Evolutionary conservation across 2,329 filamentous ascomycete species (phyloP).

Genomic region (Ceratocystiopsis sp.): DNA sequence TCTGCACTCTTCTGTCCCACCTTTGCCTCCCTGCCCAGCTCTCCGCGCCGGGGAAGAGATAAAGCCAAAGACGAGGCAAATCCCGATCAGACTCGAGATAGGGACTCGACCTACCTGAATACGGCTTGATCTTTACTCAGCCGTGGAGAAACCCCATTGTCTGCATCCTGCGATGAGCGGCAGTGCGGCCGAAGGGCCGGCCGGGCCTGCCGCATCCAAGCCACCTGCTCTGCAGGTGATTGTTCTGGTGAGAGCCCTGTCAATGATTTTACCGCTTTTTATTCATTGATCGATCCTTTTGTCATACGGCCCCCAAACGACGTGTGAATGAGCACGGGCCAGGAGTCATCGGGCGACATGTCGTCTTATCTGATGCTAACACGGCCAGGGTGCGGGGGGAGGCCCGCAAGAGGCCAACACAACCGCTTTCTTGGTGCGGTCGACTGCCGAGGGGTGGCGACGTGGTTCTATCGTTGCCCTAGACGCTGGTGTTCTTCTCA

Average conservation of each 20-base stretch:
- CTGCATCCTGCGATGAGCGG: constrained; percentile 3
- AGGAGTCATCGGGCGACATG: not conserved
- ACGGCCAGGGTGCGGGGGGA: constrained; percentile 61
- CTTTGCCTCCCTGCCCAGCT: no score
- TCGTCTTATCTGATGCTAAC: constrained; percentile 1
- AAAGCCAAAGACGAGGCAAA: no score
- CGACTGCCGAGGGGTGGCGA: constrained; percentile 60
- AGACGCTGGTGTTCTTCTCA: constrained; percentile 80
- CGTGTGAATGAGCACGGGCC: no score
- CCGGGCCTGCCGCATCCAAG: not conserved
- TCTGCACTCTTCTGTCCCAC: no score
- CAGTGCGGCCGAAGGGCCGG: constrained; percentile 7
- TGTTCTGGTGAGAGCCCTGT: constrained; percentile 41
- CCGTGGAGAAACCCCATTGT: not conserved
- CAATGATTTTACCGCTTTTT: constrained; percentile 10
- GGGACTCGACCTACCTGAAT: no score
- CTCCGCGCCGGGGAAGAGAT: no score
- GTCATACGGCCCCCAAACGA: constrained; percentile 4
- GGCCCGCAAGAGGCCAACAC: constrained; percentile 82
- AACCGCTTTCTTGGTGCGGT: constrained; percentile 77
- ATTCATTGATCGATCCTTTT: constrained; percentile 1
- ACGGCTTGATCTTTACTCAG: no score
- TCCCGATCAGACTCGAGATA: not conserved
- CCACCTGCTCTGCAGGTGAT: constrained; percentile 51
- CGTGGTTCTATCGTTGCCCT: constrained; percentile 77